Base-by-base conservation (phyloP, 768 basidiomycete genomes). In the Thelephora ganbajun region DNA sequence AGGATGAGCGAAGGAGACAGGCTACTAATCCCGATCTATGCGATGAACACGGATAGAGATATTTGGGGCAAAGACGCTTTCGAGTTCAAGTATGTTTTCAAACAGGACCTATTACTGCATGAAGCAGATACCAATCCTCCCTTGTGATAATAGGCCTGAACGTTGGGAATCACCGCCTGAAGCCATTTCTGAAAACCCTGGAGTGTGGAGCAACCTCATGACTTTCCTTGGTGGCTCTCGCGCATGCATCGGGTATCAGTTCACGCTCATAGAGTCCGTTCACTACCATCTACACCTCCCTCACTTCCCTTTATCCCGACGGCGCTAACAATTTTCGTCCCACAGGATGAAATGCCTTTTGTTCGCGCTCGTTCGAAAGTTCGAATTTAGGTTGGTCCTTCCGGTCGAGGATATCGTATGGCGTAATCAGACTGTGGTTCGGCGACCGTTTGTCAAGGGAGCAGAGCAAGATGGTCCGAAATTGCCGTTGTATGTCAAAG, bases 231-330 rank as follows among this genome's bases (percentile, higher is more conserved):
- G 77, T 33, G 82, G 82, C 5, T 75, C 78, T 12, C 69, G 71
- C 16, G 69, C 77, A 0, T 85, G 81, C 51, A 81, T 83, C 33
- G 80, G 80, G 0, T 82, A 74, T 56, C 71, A 76, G 3, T 83
- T 83, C 56, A 67, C 81, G 12, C 59, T 82, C 18, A 63, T 73
- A 13, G 78, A 79, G 75, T 78, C 50, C 35, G 75, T 68, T 18
- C n/a, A 7, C 18, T 16, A 3, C 6, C 33, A 12, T 34, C 33
- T 7, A 41, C 16, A 18, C 16, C 7, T 22, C 20, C 13, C n/a
- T n/a, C n/a, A n/a, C n/a, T n/a, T n/a, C n/a, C n/a, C n/a, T n/a
- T n/a, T 13, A 13, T 16, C 13, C 5, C 16, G 6, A 30, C 6
- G 14, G 18, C 12, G 12, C 47, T 30, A 30, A 30, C 26, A 9